Conservation (phyloP, 2,329 filamentous ascomycete genomes). For the Cladorrhinum sp. region DNA sequence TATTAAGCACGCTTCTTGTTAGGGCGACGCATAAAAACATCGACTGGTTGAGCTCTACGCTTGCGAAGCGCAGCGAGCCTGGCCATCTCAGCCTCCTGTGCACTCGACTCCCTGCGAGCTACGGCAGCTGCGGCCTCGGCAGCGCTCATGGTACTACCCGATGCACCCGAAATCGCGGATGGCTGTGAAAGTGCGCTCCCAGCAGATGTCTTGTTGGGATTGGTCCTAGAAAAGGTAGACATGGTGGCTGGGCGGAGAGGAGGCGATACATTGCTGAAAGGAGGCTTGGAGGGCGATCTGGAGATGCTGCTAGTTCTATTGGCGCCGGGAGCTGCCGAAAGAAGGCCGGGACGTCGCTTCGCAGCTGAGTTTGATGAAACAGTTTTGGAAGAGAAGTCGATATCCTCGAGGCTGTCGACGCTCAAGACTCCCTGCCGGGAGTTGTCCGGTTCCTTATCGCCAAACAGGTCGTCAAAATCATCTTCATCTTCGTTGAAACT, state of each 20-base stretch:
- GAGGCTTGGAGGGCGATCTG: not conserved
- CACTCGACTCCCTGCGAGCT: not conserved
- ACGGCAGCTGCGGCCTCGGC: slow-evolving; percentile 12
- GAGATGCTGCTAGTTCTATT: not conserved
- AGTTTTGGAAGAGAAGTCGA: too few relatives aligned
- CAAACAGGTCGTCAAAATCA: slow-evolving; percentile 26
- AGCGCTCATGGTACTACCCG: not conserved
- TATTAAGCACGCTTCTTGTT: slow-evolving; percentile 4
- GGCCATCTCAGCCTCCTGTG: not conserved
- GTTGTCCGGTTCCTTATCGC: slow-evolving; percentile 7
- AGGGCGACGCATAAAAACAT: slow-evolving; percentile 13
- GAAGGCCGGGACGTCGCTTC: slow-evolving; percentile 13
- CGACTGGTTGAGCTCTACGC: not conserved
- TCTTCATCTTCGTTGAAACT: slow-evolving; percentile 33
- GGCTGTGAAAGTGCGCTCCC: not conserved
- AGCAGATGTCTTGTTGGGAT: not conserved
- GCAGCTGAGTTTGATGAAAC: not conserved
- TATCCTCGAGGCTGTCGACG: not conserved
- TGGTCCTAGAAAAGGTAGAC: not conserved
- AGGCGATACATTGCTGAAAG: not conserved
- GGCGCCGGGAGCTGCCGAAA: slow-evolving; percentile 24
- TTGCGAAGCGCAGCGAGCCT: not conserved
- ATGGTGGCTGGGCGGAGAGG: not conserved
- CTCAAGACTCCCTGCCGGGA: not conserved
- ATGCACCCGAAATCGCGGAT: not conserved